Conservation (phyloP, 2,329 filamentous ascomycete species). For the Sporothrix dimorphospora region DNA sequence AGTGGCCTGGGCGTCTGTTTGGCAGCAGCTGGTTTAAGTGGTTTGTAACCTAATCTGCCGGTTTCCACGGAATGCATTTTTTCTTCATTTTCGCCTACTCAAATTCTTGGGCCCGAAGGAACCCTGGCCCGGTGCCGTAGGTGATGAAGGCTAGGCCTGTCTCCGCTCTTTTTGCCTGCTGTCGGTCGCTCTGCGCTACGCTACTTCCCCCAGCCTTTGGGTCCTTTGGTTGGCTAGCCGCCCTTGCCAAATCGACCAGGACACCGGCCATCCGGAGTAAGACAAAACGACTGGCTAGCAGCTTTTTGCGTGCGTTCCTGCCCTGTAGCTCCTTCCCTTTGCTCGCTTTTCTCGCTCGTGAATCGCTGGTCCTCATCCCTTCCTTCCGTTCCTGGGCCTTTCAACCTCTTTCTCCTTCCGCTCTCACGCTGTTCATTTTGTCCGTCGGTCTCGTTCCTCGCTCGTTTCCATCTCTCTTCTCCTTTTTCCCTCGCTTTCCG, state of each 20-base stretch:
- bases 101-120: slow-evolving; percentile 15
- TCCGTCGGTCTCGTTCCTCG: not conserved
- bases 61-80: slow-evolving; percentile 25
- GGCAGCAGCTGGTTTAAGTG: slow-evolving; percentile 27
- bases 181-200: not conserved
- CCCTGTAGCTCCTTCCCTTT: slow-evolving; percentile 21
- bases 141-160: not conserved
- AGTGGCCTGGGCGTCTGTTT: slow-evolving; percentile 24
- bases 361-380: slow-evolving; percentile 13
- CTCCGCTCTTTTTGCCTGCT: not conserved
- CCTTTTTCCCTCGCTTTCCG: not conserved
- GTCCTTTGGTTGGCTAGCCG: slow-evolving; percentile 33
- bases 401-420: slow-evolving; percentile 17
- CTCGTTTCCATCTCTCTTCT: not conserved
- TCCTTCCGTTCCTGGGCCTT: slow-evolving; percentile 16
- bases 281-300: slow-evolving; percentile 29
- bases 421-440: slow-evolving; percentile 14
- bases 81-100: not conserved
- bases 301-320: slow-evolving; percentile 17
- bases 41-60: slow-evolving; percentile 25
- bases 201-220: not conserved
- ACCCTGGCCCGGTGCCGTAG: not conserved
- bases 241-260: slow-evolving; percentile 27
- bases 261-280: slow-evolving; percentile 7
- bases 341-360: slow-evolving; percentile 15